These are phyloP conservation scores for Solanum chaucha DNA, from an alignment of 257 asterid genomes.

Conservation along the genomic window DNA sequence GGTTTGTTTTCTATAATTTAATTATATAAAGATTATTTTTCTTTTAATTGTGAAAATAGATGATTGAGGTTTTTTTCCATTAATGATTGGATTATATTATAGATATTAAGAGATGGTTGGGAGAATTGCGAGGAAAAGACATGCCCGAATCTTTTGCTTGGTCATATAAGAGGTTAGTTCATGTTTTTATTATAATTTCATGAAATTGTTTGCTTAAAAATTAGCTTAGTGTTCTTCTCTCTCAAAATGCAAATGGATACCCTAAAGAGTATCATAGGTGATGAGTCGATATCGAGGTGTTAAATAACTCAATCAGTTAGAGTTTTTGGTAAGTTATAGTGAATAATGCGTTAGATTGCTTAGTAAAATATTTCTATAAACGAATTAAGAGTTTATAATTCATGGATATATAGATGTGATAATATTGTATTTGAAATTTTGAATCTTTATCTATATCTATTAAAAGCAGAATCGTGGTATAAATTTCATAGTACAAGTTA, in stretches of 20 bases:
- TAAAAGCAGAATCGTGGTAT: neutral
- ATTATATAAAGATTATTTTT: neutral
- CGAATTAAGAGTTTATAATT: neutral
- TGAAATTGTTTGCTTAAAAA: neutral
- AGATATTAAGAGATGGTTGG: conserved; percentile 92
- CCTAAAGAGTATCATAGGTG: neutral
- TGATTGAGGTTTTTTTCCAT: neutral
- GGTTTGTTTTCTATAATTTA: conserved; percentile 23
- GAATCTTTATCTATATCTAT: neutral
- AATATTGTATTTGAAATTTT: neutral
- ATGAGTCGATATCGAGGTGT: neutral
- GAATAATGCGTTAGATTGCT: neutral
- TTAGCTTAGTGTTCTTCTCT: neutral
- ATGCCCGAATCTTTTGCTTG: conserved; percentile 80
- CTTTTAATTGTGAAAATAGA: neutral
- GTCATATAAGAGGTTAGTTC: conserved; percentile 78
- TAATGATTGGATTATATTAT: neutral
- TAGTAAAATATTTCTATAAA: neutral
- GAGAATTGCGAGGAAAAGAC: conserved; percentile 74
- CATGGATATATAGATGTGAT: neutral
- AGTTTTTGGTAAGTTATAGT: neutral
- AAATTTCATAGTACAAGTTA: neutral
- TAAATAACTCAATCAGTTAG: neutral
- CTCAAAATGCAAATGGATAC: neutral
- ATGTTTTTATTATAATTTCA: neutral